These are phyloP conservation scores for Hemileia vastatrix DNA, from an alignment of 1,284 basidiomycete species.

Conservation along the genomic window DNA sequence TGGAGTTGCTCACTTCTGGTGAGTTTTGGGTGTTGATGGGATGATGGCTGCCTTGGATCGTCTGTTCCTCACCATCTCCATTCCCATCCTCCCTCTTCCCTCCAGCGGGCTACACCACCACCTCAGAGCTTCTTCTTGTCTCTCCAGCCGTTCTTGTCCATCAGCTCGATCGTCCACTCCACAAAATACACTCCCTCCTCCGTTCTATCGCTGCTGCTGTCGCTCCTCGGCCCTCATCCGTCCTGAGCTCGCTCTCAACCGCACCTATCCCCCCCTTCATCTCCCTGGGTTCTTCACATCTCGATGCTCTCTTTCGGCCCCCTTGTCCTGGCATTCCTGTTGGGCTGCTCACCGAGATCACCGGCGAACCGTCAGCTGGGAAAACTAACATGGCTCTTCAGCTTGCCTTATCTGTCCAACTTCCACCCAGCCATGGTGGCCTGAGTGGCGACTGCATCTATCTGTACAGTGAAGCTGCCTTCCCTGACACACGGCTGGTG, in stretches of 20 bases:
- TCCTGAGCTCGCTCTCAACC: slow-evolving; percentile 13
- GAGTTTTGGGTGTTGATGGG: too few species aligned
- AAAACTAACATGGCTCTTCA: slow-evolving; percentile 78
- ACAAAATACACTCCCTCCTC: slow-evolving; percentile 25
- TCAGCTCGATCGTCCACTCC: slow-evolving; percentile 5
- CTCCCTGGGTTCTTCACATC: slow-evolving; percentile 25
- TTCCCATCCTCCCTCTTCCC: too few species aligned
- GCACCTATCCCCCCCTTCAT: slow-evolving; percentile 30
- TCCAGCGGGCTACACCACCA: slow-evolving; percentile 36
- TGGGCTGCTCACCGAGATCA: slow-evolving; percentile 70
- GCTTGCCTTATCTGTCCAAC: slow-evolving; percentile 63
- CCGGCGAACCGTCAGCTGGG: slow-evolving; percentile 82
- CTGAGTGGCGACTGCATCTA: slow-evolving; percentile 59
- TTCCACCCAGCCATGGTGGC: slow-evolving; percentile 52
- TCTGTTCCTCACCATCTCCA: too few species aligned
- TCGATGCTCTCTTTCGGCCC: slow-evolving; percentile 39
- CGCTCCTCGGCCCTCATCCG: neutral
- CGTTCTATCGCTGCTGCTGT: slow-evolving; percentile 5
- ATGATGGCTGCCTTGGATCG: too few species aligned
- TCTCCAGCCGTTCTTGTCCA: slow-evolving; percentile 35
- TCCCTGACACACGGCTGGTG: slow-evolving; percentile 58
- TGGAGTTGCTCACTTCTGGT: too few species aligned
- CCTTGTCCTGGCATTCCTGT: slow-evolving; percentile 65
- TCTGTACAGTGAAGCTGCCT: slow-evolving; percentile 60
- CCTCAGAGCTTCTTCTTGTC: slow-evolving; percentile 43